Evolutionary conservation across 192 early-diverging fungal genomes (phyloP).

Genomic region (Endogone sp.): DNA sequence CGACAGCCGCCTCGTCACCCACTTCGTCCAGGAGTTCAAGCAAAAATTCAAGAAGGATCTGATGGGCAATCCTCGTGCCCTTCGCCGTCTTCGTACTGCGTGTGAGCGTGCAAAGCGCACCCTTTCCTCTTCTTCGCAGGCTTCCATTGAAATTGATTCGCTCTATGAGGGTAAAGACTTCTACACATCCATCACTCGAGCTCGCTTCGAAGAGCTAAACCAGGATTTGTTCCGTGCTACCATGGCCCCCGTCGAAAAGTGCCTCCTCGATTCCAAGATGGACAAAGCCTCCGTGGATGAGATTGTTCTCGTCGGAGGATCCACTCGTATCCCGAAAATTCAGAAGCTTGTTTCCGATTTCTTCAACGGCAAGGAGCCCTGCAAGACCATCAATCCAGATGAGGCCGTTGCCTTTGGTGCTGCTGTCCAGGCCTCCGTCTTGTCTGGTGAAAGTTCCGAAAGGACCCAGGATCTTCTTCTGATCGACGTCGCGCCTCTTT

Average conservation of each 20-base stretch:
- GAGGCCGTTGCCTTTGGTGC: slow-evolving; percentile 99
- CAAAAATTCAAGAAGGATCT: slow-evolving; percentile 99
- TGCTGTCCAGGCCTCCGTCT: slow-evolving; percentile 96
- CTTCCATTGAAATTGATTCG: slow-evolving; percentile 96
- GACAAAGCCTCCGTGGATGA: slow-evolving; percentile 91
- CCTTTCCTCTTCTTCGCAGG: slow-evolving; percentile 92
- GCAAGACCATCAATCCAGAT: slow-evolving; percentile 99
- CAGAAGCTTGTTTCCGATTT: slow-evolving; percentile 98
- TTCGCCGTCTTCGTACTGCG: slow-evolving; percentile 97
- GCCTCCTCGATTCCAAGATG: slow-evolving; percentile 94
- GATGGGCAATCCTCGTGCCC: slow-evolving; percentile 83
- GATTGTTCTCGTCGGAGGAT: slow-evolving; percentile 98
- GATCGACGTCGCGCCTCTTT: slow-evolving; percentile 94
- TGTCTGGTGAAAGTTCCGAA: slow-evolving; percentile 94
- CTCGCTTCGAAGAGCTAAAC: slow-evolving; percentile 99
- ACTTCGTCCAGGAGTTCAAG: slow-evolving; percentile 98
- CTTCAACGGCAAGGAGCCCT: slow-evolving; percentile 99
- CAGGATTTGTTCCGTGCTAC: slow-evolving; percentile 95
- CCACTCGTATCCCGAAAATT: slow-evolving; percentile 99
- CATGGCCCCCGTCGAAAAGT: slow-evolving; percentile 96
- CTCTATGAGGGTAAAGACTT: slow-evolving; percentile 98
- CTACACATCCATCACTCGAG: slow-evolving; percentile 98
- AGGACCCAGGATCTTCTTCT: slow-evolving; percentile 95
- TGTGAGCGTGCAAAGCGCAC: slow-evolving; percentile 98
- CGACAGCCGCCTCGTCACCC: slow-evolving; percentile 96